These are phyloP conservation scores for Talaromyces nanjingensis DNA, from an alignment of 495 filamentous ascomycete genomes.

Conservation along the genomic window DNA sequence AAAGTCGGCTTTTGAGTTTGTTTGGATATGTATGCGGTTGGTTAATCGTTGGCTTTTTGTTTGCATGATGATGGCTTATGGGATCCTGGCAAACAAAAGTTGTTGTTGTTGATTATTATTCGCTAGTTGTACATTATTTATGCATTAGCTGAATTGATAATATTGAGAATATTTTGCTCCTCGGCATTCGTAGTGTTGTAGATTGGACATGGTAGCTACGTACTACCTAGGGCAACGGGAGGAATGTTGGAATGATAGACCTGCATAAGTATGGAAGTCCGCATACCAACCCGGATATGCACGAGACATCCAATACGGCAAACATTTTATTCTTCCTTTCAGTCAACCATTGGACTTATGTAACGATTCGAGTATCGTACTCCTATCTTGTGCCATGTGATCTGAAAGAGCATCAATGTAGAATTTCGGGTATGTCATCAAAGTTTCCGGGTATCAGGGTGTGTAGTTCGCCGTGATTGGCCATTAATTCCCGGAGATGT, in stretches of 20 bases:
- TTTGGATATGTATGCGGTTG: not conserved
- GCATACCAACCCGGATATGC: not conserved
- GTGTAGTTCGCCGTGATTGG: not conserved
- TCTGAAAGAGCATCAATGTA: no score
- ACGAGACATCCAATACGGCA: not conserved
- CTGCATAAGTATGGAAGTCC: not conserved
- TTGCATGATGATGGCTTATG: constrained; percentile 4
- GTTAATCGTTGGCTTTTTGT: not conserved
- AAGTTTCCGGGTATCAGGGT: not conserved
- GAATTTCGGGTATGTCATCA: not conserved
- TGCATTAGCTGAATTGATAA: not conserved
- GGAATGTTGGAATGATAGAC: not conserved
- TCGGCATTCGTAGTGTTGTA: not conserved
- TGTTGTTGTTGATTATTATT: not conserved
- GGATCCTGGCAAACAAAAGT: constrained; percentile 1
- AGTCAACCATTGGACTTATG: no score
- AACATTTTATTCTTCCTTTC: not conserved
- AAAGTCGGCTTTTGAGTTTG: not conserved
- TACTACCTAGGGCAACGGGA: not conserved
- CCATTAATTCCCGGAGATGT: not conserved
- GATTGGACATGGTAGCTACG: not conserved
- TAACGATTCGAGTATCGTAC: no score
- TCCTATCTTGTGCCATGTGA: no score
- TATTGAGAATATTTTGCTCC: not conserved
- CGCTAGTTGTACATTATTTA: not conserved